A percentile compares a stretch with the other conserved stretches of the same genome.
Conservation (phyloP, 73 alveolate species). For the Paramecium pentaurelia region DNA sequence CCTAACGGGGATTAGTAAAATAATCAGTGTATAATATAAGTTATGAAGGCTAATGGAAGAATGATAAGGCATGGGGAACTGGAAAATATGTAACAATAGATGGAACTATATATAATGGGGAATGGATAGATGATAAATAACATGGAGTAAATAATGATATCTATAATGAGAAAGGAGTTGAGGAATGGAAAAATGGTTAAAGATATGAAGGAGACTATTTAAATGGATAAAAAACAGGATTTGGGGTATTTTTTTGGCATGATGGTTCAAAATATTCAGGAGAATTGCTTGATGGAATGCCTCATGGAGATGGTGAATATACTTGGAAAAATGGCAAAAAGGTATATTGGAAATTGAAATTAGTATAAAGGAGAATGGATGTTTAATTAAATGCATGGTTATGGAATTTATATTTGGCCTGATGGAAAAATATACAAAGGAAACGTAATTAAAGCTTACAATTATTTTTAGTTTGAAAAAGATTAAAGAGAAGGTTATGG, state of each 20-base stretch:
- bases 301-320: constrained; percentile 63
- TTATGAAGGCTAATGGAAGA: constrained; percentile 64
- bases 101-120: background rate
- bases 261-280: constrained; percentile 28
- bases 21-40: background rate
- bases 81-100: constrained; percentile 55
- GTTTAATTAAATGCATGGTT: constrained; percentile 63
- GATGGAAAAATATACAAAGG: constrained; percentile 46
- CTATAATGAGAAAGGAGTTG: constrained; percentile 64
- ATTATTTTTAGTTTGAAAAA: background rate
- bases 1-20: constrained; percentile 60
- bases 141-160: background rate
- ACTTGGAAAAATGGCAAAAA: constrained; percentile 36
- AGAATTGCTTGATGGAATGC: constrained; percentile 63
- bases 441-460: background rate
- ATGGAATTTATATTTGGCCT: constrained; percentile 38
- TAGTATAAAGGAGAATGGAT: constrained; percentile 72
- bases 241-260: constrained; percentile 69
- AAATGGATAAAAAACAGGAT: constrained; percentile 53
- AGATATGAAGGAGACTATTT: constrained; percentile 64
- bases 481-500: constrained; percentile 60
- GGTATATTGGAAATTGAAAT: background rate
- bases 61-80: constrained; percentile 67
- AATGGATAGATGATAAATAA: constrained; percentile 25
- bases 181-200: constrained; percentile 79